Percentiles rank a stretch among this genome's conserved stretches.
These are phyloP conservation scores for Apophysomyces ossiformis DNA, from an alignment of 371 early-diverging fungal genomes.

Conservation along the genomic window DNA sequence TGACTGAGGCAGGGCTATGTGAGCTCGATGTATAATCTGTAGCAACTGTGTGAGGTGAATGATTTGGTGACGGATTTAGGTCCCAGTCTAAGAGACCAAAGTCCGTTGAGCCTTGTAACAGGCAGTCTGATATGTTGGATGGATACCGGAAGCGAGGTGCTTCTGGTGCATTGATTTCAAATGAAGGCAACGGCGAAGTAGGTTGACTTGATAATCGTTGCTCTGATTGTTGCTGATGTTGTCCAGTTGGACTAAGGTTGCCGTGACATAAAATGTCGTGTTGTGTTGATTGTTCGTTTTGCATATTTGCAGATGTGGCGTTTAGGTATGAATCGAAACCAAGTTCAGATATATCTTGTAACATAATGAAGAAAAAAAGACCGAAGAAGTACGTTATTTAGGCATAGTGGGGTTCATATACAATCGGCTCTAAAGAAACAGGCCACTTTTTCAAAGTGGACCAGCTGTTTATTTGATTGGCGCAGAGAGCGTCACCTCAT, in stretches of 20 bases:
- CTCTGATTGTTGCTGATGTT: not conserved
- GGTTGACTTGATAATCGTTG: not conserved
- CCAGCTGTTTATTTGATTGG: constrained; percentile 17
- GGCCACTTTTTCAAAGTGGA: constrained; percentile 16
- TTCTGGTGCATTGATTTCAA: constrained; percentile 24
- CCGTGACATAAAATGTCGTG: constrained; percentile 32
- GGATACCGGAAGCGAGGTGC: constrained; percentile 29
- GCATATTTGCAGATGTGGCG: constrained; percentile 19
- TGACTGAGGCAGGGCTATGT: not conserved
- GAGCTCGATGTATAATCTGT: constrained; percentile 5
- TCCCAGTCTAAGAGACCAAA: constrained; percentile 5
- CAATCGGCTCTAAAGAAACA: constrained; percentile 14
- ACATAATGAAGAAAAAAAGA: constrained; percentile 12
- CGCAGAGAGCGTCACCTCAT: constrained; percentile 19
- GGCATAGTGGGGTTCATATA: constrained; percentile 6
- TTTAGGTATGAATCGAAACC: constrained; percentile 29
- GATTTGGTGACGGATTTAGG: not conserved
- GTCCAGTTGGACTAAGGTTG: constrained; percentile 33
- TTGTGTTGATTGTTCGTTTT: constrained; percentile 28
- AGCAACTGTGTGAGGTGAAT: constrained; percentile 3
- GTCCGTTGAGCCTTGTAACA: not conserved
- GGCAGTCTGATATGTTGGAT: constrained; percentile 14
- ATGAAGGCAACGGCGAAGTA: not conserved
- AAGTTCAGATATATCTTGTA: constrained; percentile 23
- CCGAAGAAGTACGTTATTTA: not conserved